Evolutionary conservation across 129 eudicot species (phyloP).

Genomic region (Tagetes patula): DNA sequence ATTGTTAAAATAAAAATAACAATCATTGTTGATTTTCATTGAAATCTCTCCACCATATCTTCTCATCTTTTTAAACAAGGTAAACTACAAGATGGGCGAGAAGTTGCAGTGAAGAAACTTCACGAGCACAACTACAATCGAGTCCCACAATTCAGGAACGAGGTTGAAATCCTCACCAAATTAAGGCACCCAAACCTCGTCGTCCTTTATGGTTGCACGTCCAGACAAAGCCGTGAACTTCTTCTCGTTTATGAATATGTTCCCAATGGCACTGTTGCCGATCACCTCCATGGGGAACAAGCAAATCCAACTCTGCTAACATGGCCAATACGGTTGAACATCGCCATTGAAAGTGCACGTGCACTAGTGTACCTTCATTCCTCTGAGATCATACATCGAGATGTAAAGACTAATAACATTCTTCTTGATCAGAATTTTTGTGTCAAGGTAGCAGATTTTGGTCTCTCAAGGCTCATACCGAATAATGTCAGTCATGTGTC

Average conservation of each 20-base stretch:
- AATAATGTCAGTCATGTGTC: too few species aligned
- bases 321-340: too few species aligned
- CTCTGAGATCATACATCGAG: too few species aligned
- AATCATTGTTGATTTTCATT: too few species aligned
- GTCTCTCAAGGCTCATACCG: too few species aligned
- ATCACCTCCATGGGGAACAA: conserved; percentile 40
- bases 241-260: conserved; percentile 61
- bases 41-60: too few species aligned
- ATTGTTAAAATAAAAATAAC: too few species aligned
- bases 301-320: too few species aligned
- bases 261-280: conserved; percentile 57
- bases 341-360: too few species aligned
- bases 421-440: conserved; percentile 45
- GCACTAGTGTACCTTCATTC: too few species aligned
- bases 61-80: conserved; percentile 38
- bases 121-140: conserved; percentile 65
- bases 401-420: too few species aligned
- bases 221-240: conserved; percentile 53
- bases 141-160: conserved; percentile 65
- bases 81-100: conserved; percentile 66
- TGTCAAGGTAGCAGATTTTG: conserved; percentile 57
- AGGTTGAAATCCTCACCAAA: conserved; percentile 54
- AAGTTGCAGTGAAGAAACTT: conserved; percentile 79
- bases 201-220: conserved; percentile 71
- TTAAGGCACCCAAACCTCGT: conserved; percentile 66